These are phyloP conservation scores for Clavaria fumosa DNA, from an alignment of 768 basidiomycete genomes.

Conservation along the genomic window DNA sequence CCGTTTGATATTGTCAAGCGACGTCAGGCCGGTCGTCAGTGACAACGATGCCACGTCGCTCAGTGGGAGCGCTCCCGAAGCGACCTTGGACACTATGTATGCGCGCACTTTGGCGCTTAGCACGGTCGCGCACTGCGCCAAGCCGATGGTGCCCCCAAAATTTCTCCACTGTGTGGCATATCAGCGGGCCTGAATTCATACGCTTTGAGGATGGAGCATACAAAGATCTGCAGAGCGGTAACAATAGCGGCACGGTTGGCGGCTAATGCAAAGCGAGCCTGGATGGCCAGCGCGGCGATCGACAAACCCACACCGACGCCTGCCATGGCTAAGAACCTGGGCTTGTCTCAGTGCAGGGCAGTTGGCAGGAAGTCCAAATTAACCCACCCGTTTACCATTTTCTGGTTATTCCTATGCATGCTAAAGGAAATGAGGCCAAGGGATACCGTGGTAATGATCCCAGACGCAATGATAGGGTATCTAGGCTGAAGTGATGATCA, in stretches of 20 bases:
- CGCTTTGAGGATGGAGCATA: conserved; percentile 8
- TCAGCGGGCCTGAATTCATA: not conserved
- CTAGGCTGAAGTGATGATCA: conserved; percentile 16
- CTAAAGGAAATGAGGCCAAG: conserved; percentile 29
- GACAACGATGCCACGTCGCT: conserved; percentile 12
- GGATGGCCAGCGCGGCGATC: conserved; percentile 25
- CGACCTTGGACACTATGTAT: conserved; percentile 17
- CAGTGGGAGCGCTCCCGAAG: conserved; percentile 17
- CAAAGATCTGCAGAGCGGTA: conserved; percentile 30
- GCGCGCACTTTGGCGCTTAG: conserved; percentile 27
- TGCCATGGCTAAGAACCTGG: conserved; percentile 28
- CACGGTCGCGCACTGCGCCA: conserved; percentile 37
- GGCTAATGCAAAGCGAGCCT: conserved; percentile 30
- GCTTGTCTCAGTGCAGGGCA: not conserved
- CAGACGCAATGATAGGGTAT: conserved; percentile 26
- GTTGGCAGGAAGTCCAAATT: not conserved
- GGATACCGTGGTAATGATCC: conserved; percentile 21
- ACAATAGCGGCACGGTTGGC: conserved; percentile 25
- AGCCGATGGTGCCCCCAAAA: conserved; percentile 37
- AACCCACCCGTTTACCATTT: conserved; percentile 22
- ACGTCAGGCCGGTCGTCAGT: conserved; percentile 14
- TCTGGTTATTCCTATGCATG: conserved; percentile 23
- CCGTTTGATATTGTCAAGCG: conserved; percentile 21
- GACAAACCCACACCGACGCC: conserved; percentile 30
- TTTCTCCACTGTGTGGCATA: conserved; percentile 24